Evolutionary conservation across 2,329 filamentous ascomycete genomes (phyloP), one percentile per base, ranked within the genome.

Genomic region (Alternaria burnsii): DNA sequence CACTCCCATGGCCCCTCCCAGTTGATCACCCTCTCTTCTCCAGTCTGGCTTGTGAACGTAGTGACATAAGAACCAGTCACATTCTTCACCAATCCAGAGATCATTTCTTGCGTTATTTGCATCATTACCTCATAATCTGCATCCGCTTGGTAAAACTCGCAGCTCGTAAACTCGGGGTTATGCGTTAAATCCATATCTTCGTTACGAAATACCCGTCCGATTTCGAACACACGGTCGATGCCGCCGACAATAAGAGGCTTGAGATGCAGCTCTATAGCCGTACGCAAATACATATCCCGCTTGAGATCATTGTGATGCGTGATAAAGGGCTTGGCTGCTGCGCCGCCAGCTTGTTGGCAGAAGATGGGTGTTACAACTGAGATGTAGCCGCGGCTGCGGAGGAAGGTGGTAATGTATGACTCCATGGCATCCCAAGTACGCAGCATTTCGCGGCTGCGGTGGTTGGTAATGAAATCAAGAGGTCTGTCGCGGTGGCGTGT

Each of bases 81-180:
- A 67, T 92, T 85, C 87, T 97, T 94, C 76, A 97, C 94, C 8
- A 98, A 86, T 38, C 90, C 88, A 30, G 92, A 94, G 46, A 99
- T 90, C 32, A 99, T 89, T 76, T 97, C 94, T 80, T 99, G 95
- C 1, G 95, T 98, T 74, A 93, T 86, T 61, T 91, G 83, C 90
- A 97, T 93, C 60, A 97, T 84, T 76, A 98, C 95, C 79, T 96
- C 91, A 69, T 97, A 71, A 52, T 79, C 77, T 38, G 82, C 79
- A 56, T 79, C 98, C 4, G 95, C 69, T 62, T 91, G 89, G 82
- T 99, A 99, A 82, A 97, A 98, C 80, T 99, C 95, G 79, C 93
- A 92, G 24, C 92, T 97, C 38, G 95, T 99, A 83, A 99, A 99
- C 78, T 99, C 95, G 42, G 92, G 95, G 84, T 98, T 99, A 85